Percentiles rank a stretch among this genome's conserved stretches.
phyloP scores from a whole-genome alignment of 257 asterid genomes.

The Buddleja alternifolia region DNA sequence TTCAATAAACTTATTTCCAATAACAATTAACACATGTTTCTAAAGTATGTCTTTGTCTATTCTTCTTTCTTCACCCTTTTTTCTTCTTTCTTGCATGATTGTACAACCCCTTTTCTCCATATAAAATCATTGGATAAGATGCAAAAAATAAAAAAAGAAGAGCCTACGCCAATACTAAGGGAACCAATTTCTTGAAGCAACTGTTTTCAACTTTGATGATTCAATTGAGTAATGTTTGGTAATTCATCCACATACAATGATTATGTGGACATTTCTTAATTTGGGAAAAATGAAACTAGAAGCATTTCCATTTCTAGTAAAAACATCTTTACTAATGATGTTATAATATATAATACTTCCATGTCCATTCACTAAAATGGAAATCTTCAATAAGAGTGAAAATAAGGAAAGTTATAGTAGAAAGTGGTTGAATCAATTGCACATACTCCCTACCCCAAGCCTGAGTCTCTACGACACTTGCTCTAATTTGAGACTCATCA shows the following conservation, averaged over 20 bases:
- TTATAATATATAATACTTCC: background rate
- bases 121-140: slow-evolving; percentile 35
- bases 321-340: slow-evolving; percentile 9
- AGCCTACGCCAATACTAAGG: slow-evolving; percentile 30
- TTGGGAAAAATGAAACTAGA: background rate
- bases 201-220: slow-evolving; percentile 39
- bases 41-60: background rate
- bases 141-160: slow-evolving; percentile 26
- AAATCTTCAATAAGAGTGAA: slow-evolving; percentile 20
- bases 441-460: background rate
- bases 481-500: too few species aligned
- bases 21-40: background rate
- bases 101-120: slow-evolving; percentile 5
- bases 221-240: slow-evolving; percentile 37
- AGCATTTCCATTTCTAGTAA: slow-evolving; percentile 14
- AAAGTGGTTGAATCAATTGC: too few species aligned
- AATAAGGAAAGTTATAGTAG: slow-evolving; percentile 9
- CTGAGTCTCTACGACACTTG: background rate
- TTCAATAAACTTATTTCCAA: background rate
- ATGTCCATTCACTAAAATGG: background rate
- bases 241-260: slow-evolving; percentile 26
- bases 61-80: background rate
- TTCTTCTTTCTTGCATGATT: slow-evolving; percentile 12
- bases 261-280: slow-evolving; percentile 22
- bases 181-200: slow-evolving; percentile 59